Evolutionary conservation across 768 basidiomycete genomes (phyloP).

Genomic region (Erythrobasidium yunnanense): DNA sequence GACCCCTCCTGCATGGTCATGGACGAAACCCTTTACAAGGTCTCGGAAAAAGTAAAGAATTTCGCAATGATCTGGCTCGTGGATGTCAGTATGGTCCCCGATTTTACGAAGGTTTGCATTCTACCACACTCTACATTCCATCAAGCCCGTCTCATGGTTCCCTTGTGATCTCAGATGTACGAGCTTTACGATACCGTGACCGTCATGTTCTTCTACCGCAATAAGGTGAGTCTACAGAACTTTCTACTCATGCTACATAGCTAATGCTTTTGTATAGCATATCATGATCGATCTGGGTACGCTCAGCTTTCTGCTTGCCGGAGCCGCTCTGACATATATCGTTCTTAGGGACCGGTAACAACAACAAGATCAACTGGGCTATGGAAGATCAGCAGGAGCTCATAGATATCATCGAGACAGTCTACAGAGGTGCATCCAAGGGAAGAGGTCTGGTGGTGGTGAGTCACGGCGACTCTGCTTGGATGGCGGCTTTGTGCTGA

Average conservation of each 20-base stretch:
- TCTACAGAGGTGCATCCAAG: constrained; percentile 93
- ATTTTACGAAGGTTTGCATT: constrained; percentile 81
- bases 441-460: constrained; percentile 95
- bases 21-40: constrained; percentile 88
- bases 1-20: constrained; percentile 94
- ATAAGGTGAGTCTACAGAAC: constrained; percentile 19
- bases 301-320: no score
- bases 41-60: constrained; percentile 94
- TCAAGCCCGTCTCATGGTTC: background rate
- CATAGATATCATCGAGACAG: constrained; percentile 95
- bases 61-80: constrained; percentile 87
- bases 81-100: constrained; percentile 92
- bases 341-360: constrained; percentile 94
- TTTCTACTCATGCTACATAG: background rate
- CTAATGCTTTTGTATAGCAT: constrained; percentile 50
- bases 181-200: constrained; percentile 68
- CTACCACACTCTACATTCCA: background rate
- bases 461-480: background rate
- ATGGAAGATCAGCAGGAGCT: constrained; percentile 99
- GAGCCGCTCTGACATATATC: no score
- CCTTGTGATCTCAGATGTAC: constrained; percentile 62
- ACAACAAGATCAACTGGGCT: constrained; percentile 99
- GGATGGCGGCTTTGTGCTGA: background rate
- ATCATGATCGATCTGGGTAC: constrained; percentile 97
- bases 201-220: constrained; percentile 37